Conservation (phyloP, 768 basidiomycete genomes). For the Macrolepiota albuminosa region DNA sequence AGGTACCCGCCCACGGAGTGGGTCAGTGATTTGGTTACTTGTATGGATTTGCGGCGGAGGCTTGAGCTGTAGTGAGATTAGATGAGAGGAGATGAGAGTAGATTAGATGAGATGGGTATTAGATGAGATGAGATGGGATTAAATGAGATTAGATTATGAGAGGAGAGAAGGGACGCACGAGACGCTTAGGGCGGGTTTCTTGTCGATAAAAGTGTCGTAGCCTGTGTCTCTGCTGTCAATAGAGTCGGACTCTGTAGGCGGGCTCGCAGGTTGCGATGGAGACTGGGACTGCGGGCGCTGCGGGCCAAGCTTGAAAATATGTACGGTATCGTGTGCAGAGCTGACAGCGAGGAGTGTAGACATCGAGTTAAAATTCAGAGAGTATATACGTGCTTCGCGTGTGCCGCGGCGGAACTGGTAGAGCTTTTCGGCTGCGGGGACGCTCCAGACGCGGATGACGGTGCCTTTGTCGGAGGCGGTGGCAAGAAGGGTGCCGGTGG, state of each 20-base stretch:
- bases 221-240: slow-evolving; percentile 50
- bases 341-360: slow-evolving; percentile 85
- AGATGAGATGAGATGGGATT: background rate
- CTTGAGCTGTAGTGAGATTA: slow-evolving; percentile 29
- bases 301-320: slow-evolving; percentile 82
- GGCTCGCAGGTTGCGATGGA: too few relatives aligned
- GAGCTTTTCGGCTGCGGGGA: slow-evolving; percentile 88
- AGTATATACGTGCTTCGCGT: slow-evolving; percentile 80
- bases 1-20: slow-evolving; percentile 81
- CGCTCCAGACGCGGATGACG: slow-evolving; percentile 90
- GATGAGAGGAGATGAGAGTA: background rate
- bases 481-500: slow-evolving; percentile 84
- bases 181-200: slow-evolving; percentile 53
- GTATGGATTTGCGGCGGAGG: slow-evolving; percentile 65
- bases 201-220: slow-evolving; percentile 83
- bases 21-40: slow-evolving; percentile 70
- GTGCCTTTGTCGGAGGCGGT: slow-evolving; percentile 95
- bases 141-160: background rate
- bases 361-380: slow-evolving; percentile 75
- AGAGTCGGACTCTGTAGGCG: slow-evolving; percentile 32
- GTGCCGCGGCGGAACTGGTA: slow-evolving; percentile 95
- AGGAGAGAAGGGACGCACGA: slow-evolving; percentile 34
- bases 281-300: background rate
- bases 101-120: background rate
- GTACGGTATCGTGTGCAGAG: slow-evolving; percentile 91